Conservation (phyloP, 169 alveolate species). For the Theileria sp. region DNA sequence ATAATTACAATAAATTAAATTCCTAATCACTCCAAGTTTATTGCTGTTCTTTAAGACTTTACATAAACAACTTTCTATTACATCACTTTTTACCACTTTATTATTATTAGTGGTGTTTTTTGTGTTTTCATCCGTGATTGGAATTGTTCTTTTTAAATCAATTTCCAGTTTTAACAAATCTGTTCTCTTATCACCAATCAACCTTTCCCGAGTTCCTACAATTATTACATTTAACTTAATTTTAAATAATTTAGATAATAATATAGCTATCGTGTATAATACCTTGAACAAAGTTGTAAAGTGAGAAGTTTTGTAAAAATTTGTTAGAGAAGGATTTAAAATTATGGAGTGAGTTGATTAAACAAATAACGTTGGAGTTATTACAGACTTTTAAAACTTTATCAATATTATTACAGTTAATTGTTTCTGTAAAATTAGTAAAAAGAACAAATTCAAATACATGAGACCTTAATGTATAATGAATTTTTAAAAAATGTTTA, state of each 20-base stretch:
- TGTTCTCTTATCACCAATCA: conserved; percentile 44
- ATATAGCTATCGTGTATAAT: conserved; percentile 4
- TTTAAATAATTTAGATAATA: neutral
- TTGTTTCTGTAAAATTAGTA: neutral
- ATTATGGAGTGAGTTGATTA: conserved; percentile 27
- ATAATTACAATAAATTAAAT: conserved; percentile 37
- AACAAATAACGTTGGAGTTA: conserved; percentile 32
- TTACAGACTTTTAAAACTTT: neutral
- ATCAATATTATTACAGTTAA: neutral
- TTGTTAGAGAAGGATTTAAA: conserved; percentile 36
- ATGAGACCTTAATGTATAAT: neutral
- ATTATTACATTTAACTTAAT: neutral
- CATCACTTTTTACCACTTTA: neutral
- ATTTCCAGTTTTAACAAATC: conserved; percentile 60
- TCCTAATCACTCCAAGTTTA: conserved; percentile 25
- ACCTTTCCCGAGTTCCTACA: conserved; percentile 48
- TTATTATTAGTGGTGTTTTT: conserved; percentile 5
- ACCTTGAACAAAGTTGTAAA: conserved; percentile 33
- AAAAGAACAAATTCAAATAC: neutral
- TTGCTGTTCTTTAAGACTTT: conserved; percentile 36
- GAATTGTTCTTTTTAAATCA: conserved; percentile 15
- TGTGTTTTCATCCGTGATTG: neutral
- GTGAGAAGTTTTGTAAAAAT: conserved; percentile 37
- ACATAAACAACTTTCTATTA: conserved; percentile 51
- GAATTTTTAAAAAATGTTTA: too few species aligned